These are phyloP conservation scores for Puccinia brachypodii DNA, from an alignment of 1,284 basidiomycete species.

Conservation along the genomic window DNA sequence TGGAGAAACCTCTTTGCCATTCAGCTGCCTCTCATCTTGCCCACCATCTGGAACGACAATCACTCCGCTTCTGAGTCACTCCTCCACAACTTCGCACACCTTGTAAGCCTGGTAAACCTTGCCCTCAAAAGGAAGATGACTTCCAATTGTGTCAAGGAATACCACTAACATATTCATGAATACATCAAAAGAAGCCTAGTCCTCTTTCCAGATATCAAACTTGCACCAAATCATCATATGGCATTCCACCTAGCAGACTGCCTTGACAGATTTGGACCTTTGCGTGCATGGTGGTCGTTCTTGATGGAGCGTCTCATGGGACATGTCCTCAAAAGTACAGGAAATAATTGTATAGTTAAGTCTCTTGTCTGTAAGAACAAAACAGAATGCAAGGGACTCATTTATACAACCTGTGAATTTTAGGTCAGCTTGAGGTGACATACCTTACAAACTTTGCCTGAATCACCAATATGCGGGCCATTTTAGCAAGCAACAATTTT, in stretches of 20 bases:
- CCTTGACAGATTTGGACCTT: conserved; percentile 15
- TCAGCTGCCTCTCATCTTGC: conserved; percentile 40
- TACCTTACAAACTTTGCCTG: conserved; percentile 12
- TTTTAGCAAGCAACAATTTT: not conserved
- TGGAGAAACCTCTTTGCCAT: conserved; percentile 40
- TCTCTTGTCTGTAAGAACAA: not conserved
- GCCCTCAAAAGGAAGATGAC: conserved; percentile 9
- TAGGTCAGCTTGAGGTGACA: conserved; percentile 20
- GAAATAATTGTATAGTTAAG: not conserved
- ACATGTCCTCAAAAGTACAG: not conserved
- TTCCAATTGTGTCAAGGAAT: not conserved
- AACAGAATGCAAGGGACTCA: too few relatives aligned
- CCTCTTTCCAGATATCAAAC: not conserved
- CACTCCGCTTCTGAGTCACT: not conserved
- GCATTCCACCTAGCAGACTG: conserved; percentile 21
- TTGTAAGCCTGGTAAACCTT: conserved; percentile 5
- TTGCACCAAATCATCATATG: conserved; percentile 37
- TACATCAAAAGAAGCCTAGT: not conserved
- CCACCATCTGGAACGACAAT: not conserved
- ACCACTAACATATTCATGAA: not conserved
- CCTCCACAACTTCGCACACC: conserved; percentile 14
- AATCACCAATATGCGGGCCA: not conserved
- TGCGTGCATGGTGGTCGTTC: conserved; percentile 18
- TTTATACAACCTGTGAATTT: too few relatives aligned
- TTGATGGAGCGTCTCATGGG: conserved; percentile 14